Base-by-base conservation (phyloP, 306 rosid genomes). In the Prinsepia uniflora region DNA sequence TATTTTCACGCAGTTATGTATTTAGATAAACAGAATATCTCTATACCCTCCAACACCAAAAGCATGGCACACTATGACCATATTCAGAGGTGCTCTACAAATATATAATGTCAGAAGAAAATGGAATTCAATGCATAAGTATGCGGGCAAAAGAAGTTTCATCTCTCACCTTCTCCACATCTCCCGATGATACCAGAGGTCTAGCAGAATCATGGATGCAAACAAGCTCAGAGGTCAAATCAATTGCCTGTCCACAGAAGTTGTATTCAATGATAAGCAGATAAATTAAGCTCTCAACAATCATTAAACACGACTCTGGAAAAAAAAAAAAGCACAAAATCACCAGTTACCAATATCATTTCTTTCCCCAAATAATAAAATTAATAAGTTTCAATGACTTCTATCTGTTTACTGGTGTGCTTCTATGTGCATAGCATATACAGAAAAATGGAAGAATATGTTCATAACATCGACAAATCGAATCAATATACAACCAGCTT, bases 181-280 rank as follows among this genome's bases (percentile, higher is more conserved):
- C 97, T 66, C 44, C 82, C 34, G 73, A 69, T 58, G 78, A 74
- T 68, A 89, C 80, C 71, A 90, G 81, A 76, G 99, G 99, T 73
- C 97, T 89, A 62, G 99, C 97, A 75, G 99, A 94, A 84, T 91
- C 99, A 77, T 94, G 99, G 78, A 94, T 68, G 78, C 97, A 91
- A 69, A 94, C 96, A 82, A 94, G 94, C 77, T 90, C 89, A 10
- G 96, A 89, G 83, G 63, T 79, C 17, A 80, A 76, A 84, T 89
- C 92, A 79, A 87, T 81, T 44, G 88, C 96, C 99, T 94, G 92
- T 30, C 74, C 71, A 76, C 22, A 34, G 52, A 77, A 63, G 72
- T 42, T 73, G 78, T 52, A 81, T 56, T 52, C 3, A 58, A 72
- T 22, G 20, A 75, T 65, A 18, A 46, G 44, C 17, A 73, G 34